Base-by-base conservation (phyloP, 139 green algal genomes). In the Chlorella sp. region DNA sequence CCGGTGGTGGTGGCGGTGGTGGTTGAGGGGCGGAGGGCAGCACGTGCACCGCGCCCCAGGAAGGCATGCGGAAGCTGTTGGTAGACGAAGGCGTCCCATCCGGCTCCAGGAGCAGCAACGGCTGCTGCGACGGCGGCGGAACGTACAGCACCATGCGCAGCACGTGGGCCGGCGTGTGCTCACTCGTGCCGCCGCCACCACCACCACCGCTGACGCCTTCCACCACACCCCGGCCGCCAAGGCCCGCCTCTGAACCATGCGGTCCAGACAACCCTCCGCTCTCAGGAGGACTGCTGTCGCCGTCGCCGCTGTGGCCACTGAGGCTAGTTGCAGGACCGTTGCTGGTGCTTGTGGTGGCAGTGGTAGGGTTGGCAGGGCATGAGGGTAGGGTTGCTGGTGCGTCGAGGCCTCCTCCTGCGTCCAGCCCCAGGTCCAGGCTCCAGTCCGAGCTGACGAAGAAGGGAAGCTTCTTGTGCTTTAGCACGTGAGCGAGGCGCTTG, bases 131-230 rank as follows among this genome's bases (percentile, higher is more conserved):
- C 14, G 42, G 10, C 3, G 77, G 69, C 17, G 85, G 85, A 1
- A 87, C 70, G 35, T 81, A 88, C n/a, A 85, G 69, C 62, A 88
- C 36, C 31, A 83, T 86, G 73, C 86, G 78, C 64, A 90, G 75
- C 32, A 84, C 77, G 51, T 86, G 80, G 2, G 65, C 31, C 10
- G 71, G 49, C 22, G 49, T 72, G 42, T 74, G 70, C 66, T 4
- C 31, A n/a, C n/a, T n/a, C n/a, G n/a, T n/a, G n/a, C n/a, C n/a
- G n/a, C n/a, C n/a, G n/a, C n/a, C n/a, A n/a, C n/a, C n/a, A n/a
- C n/a, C n/a, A n/a, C n/a, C n/a, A n/a, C n/a, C n/a, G n/a, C n/a
- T n/a, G n/a, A n/a, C n/a, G n/a, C n/a, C n/a, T n/a, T n/a, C n/a
- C n/a, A n/a, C n/a, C n/a, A n/a, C n/a, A n/a, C n/a, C n/a, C n/a